A percentile compares a stretch with the other conserved stretches of the same genome.
These are phyloP conservation scores for Cyphellophora attinorum DNA, from an alignment of 2,329 filamentous ascomycete genomes.

Conservation along the genomic window DNA sequence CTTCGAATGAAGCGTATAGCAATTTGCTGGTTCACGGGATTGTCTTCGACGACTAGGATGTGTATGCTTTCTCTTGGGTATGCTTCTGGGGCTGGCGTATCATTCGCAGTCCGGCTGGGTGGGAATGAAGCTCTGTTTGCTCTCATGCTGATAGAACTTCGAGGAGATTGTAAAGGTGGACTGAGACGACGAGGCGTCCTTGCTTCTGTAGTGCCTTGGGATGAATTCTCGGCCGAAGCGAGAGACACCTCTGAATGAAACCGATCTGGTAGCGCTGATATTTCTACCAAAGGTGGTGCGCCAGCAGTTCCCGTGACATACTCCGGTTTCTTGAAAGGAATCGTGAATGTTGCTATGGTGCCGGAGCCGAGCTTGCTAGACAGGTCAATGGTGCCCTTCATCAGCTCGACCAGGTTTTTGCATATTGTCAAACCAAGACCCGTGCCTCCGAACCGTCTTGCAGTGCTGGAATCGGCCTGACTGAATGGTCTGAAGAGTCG, in stretches of 20 bases:
- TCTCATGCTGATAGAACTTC: neutral
- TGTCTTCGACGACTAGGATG: conserved; percentile 73
- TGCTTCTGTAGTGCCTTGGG: conserved; percentile 6
- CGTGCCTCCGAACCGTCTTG: conserved; percentile 68
- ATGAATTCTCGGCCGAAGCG: conserved; percentile 16
- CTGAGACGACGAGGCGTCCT: neutral
- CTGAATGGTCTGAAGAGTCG: conserved; percentile 71
- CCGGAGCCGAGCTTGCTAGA: conserved; percentile 58
- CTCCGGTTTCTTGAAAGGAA: conserved; percentile 65
- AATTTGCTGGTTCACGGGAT: conserved; percentile 66
- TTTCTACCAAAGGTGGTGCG: conserved; percentile 46
- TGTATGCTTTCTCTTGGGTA: conserved; percentile 47
- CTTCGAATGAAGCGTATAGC: conserved; percentile 66
- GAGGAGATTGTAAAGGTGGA: conserved; percentile 9
- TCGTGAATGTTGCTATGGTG: conserved; percentile 66
- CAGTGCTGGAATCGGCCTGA: conserved; percentile 72
- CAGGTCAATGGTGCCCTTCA: conserved; percentile 65
- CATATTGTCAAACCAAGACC: conserved; percentile 70
- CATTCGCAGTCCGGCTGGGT: conserved; percentile 32
- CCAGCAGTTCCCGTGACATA: conserved; percentile 27
- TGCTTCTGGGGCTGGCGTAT: neutral
- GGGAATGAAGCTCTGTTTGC: conserved; percentile 25
- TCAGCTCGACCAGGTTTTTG: conserved; percentile 70
- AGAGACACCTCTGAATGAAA: conserved; percentile 36
- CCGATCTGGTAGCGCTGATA: conserved; percentile 38